phyloP scores from a whole-genome alignment of 2,329 filamentous ascomycete species.

The Fusarium vanettenii region DNA sequence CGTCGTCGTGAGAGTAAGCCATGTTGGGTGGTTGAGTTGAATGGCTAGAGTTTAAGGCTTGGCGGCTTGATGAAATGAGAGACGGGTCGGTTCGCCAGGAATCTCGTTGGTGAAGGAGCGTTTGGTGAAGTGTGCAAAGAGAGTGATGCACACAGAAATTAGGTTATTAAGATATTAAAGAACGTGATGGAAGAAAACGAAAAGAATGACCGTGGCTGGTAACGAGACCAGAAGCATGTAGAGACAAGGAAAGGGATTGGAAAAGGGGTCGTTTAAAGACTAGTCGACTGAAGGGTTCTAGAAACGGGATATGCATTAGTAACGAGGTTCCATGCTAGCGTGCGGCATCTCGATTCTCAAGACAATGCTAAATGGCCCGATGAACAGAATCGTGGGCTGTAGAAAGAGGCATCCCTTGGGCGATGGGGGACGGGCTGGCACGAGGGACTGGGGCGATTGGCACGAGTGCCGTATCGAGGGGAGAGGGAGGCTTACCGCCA shows the following conservation, averaged over 20 bases:
- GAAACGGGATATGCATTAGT: slow-evolving; percentile 48
- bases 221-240: slow-evolving; percentile 58
- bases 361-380: slow-evolving; percentile 24
- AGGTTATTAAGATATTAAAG: slow-evolving; percentile 70
- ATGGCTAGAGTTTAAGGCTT: slow-evolving; percentile 34
- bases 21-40: slow-evolving; percentile 52
- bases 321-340: slow-evolving; percentile 35
- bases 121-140: slow-evolving; percentile 34
- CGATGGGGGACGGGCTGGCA: slow-evolving; percentile 43
- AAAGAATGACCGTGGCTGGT: slow-evolving; percentile 70
- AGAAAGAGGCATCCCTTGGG: slow-evolving; percentile 43
- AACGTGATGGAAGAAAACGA: slow-evolving; percentile 63
- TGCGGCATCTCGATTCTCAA: slow-evolving; percentile 39
- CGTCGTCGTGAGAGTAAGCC: slow-evolving; percentile 58
- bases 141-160: slow-evolving; percentile 55
- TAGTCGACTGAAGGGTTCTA: slow-evolving; percentile 59
- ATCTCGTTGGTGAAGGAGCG: slow-evolving; percentile 59
- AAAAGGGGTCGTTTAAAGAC: slow-evolving; percentile 60
- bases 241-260: slow-evolving; percentile 55
- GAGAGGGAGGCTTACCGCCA: slow-evolving; percentile 63
- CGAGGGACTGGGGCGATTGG: slow-evolving; percentile 33
- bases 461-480: slow-evolving; percentile 38
- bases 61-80: slow-evolving; percentile 54
- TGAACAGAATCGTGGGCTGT: slow-evolving; percentile 9
- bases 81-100: slow-evolving; percentile 64